Conservation (phyloP, 1,284 basidiomycete genomes). For the Pyrrhoderma noxium region DNA sequence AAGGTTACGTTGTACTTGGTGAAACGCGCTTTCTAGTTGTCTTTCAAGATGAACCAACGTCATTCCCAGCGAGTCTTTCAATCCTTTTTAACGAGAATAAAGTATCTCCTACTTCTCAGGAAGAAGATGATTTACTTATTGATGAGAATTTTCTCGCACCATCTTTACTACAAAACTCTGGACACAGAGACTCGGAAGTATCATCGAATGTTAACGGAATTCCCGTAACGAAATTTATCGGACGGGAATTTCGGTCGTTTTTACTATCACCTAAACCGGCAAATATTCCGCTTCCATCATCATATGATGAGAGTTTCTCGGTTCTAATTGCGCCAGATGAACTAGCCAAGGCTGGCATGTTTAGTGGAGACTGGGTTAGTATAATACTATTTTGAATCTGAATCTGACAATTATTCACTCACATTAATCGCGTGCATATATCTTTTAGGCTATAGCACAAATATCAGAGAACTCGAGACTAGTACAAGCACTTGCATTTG, state of each 20-base stretch:
- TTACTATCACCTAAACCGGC: neutral
- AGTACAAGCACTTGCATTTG: constrained; percentile 50
- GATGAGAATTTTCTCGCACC: constrained; percentile 64
- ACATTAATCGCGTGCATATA: neutral
- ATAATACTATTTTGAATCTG: constrained; percentile 8
- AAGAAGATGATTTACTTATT: constrained; percentile 46
- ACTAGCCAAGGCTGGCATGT: constrained; percentile 66
- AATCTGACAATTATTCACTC: neutral
- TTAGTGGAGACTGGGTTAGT: constrained; percentile 86
- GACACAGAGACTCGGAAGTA: constrained; percentile 17
- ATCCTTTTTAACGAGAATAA: constrained; percentile 11
- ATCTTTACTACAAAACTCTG: constrained; percentile 28
- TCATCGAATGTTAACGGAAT: neutral
- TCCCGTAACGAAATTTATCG: neutral
- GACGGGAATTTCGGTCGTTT: too few species aligned
- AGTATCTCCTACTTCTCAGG: constrained; percentile 18
- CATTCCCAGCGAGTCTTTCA: constrained; percentile 17
- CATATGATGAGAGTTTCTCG: constrained; percentile 38
- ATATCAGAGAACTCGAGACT: constrained; percentile 32
- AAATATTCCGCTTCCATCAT: neutral
- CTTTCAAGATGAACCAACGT: constrained; percentile 23
- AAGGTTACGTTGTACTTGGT: constrained; percentile 52
- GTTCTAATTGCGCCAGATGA: constrained; percentile 55
- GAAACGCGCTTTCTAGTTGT: constrained; percentile 55
- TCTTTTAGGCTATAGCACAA: neutral